phyloP scores from a whole-genome alignment of 768 basidiomycete genomes.

The Serendipita indica region DNA sequence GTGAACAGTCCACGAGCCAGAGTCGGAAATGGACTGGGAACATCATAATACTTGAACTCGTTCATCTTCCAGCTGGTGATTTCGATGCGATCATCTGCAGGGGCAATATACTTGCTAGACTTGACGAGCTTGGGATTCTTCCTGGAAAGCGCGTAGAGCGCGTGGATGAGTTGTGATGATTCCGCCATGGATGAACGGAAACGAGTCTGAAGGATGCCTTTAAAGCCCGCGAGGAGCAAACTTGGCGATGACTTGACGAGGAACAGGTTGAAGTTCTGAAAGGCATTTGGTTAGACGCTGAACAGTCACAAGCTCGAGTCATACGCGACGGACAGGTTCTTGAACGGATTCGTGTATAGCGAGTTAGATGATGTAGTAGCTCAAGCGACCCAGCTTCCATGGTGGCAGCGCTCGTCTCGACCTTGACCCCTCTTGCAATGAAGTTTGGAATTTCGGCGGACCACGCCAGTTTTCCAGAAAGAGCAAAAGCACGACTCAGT shows the following conservation, averaged over 20 bases:
- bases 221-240: background rate
- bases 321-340: background rate
- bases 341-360: background rate
- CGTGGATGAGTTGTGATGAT: constrained; percentile 36
- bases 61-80: constrained; percentile 95
- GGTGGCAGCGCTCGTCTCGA: background rate
- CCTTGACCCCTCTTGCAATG: background rate
- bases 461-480: background rate
- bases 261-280: background rate
- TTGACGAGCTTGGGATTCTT: constrained; percentile 51
- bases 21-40: constrained; percentile 86
- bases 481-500: background rate
- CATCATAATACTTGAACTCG: constrained; percentile 84
- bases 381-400: background rate
- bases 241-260: background rate
- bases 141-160: constrained; percentile 37
- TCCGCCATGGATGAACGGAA: background rate
- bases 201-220: background rate
- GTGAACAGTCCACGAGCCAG: constrained; percentile 89
- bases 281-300: background rate
- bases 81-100: constrained; percentile 37
- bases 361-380: too few species aligned
- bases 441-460: background rate
- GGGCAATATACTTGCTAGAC: constrained; percentile 39
- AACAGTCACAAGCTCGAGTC: background rate